phyloP scores from a whole-genome alignment of 345 rosid genomes.

The Gossypium anomalum region DNA sequence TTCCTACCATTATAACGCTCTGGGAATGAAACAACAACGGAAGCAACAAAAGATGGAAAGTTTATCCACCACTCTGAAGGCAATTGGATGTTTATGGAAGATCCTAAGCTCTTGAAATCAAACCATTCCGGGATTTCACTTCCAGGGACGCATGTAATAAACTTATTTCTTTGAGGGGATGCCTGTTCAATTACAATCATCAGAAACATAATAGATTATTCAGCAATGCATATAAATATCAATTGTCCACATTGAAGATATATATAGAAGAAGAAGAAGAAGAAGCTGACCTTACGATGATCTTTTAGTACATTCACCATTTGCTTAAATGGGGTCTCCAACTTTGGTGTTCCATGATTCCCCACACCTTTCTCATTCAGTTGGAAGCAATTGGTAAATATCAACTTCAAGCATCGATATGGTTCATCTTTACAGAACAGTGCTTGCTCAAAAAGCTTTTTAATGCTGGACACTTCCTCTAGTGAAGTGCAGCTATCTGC shows the following conservation, averaged over 20 bases:
- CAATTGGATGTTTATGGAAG: too few species aligned
- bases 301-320: not conserved
- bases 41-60: too few species aligned
- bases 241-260: too few species aligned
- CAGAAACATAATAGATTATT: not conserved
- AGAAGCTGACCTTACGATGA: not conserved
- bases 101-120: too few species aligned
- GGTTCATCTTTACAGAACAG: not conserved
- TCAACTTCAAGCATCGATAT: not conserved
- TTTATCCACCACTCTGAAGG: too few species aligned
- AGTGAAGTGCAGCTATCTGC: slow-evolving; percentile 1
- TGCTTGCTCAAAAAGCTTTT: not conserved
- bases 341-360: not conserved
- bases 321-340: not conserved
- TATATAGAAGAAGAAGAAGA: not conserved
- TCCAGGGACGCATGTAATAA: not conserved
- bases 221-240: too few species aligned
- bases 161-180: not conserved
- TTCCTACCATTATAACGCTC: too few species aligned
- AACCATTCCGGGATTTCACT: not conserved
- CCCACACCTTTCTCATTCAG: not conserved
- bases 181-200: not conserved
- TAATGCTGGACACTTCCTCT: not conserved
- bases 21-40: too few species aligned
- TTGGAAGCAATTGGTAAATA: not conserved